Base-by-base conservation (phyloP, 2,329 filamentous ascomycete genomes). In the Phialocephala sp. region DNA sequence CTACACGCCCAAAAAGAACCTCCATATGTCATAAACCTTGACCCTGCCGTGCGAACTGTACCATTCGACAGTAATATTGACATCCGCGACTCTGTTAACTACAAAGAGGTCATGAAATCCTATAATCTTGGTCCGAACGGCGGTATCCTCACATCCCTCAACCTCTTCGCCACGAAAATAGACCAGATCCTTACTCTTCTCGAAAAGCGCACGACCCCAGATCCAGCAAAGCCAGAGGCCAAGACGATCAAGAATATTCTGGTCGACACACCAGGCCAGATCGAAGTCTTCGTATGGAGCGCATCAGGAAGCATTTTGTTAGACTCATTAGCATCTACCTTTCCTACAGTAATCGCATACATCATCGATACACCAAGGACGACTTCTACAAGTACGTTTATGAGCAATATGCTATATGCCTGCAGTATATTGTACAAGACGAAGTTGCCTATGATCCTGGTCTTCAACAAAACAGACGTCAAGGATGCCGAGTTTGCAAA, bases 351-450 rank as follows among this genome's bases (percentile, higher is more conserved):
- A 47, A 93, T 99, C 73, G 95, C 95, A 64, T 99, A 98, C 80
- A 87, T 99, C 66, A 97, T 99, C 78, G 95, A 99, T 79, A 99
- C 95, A 1, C 95, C 96, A 3, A 89, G 95, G 62, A 97, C 94
- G 15, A 89, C 91, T 41, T 97, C 93, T 45, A 98, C 95, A 0
- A 94, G 91, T 69, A 99, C 95, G 0, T 99, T 99, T 80, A 99
- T 99, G 95, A 96, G 92, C 77, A 99, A 99, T 80, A 99, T 99
- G 95, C 89, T 99, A 52, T 99, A 99, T 79, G 95, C 95, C 24
- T 98, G 95, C 84, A 97, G 92, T 66, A 99, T 99, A 70, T 86
- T 99, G 18, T 99, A 99, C 86, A 98, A 98, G 83, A 98, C 94
- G 1, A 97, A 97, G 77, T 84, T 99, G 0, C 95, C 95, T 27